A percentile compares a stretch with the other conserved stretches of the same genome.
These are phyloP conservation scores for Macrocybe gigantea DNA, from an alignment of 768 basidiomycete genomes.

Conservation along the genomic window DNA sequence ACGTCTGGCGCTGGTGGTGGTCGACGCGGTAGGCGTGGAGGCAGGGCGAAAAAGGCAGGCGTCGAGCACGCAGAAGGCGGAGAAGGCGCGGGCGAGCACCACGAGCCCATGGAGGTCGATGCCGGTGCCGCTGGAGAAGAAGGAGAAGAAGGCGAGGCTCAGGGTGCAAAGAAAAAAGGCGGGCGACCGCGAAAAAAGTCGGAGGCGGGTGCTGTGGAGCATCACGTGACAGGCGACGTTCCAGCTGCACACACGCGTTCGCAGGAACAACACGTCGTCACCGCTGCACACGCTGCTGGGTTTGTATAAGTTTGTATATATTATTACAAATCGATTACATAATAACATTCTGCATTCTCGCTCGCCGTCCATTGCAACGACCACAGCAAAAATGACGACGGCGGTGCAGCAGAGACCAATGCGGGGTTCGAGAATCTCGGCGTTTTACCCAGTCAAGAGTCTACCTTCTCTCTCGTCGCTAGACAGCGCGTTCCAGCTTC, in stretches of 20 bases:
- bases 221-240: background rate
- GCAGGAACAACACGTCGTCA: constrained; percentile 1
- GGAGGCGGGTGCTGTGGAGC: constrained; percentile 2
- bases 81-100: constrained; percentile 3
- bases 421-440: constrained; percentile 72
- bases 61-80: background rate
- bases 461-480: constrained; percentile 67
- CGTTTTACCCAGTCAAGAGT: constrained; percentile 72
- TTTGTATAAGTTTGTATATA: too few relatives aligned
- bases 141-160: background rate
- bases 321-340: too few relatives aligned
- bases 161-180: constrained; percentile 7
- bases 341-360: too few relatives aligned
- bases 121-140: background rate
- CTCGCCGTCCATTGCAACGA: too few relatives aligned
- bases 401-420: constrained; percentile 56
- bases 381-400: constrained; percentile 18
- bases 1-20: too few relatives aligned
- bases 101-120: constrained; percentile 1
- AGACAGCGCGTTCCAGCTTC: constrained; percentile 90
- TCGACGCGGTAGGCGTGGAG: too few relatives aligned
- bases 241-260: constrained; percentile 13
- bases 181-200: constrained; percentile 9
- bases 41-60: too few relatives aligned
- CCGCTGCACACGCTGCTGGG: too few relatives aligned